Evolutionary conservation across 768 basidiomycete species (phyloP).

Genomic region (Agaricus sinodeliciosus): DNA sequence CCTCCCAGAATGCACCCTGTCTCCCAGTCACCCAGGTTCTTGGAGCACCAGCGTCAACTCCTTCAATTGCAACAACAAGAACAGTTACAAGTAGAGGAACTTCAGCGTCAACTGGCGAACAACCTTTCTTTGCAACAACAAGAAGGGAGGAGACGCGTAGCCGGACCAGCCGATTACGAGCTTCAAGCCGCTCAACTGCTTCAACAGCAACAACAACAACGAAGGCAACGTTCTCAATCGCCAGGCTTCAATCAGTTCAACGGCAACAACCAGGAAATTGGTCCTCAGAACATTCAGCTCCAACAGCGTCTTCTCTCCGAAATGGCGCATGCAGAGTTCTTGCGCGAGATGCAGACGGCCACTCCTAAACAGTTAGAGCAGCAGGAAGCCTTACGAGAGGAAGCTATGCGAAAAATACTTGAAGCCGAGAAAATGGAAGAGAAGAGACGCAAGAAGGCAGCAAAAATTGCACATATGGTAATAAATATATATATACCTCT

Average conservation of each 20-base stretch:
- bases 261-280: conserved; percentile 28
- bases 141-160: conserved; percentile 59
- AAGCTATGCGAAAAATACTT: conserved; percentile 85
- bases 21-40: conserved; percentile 74
- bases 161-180: conserved; percentile 37
- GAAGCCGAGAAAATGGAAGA: conserved; percentile 88
- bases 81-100: conserved; percentile 11
- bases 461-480: conserved; percentile 89
- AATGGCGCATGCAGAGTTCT: conserved; percentile 63
- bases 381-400: conserved; percentile 65
- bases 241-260: conserved; percentile 40
- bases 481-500: background rate
- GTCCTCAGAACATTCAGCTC: conserved; percentile 61
- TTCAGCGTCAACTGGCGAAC: conserved; percentile 11
- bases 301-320: conserved; percentile 76
- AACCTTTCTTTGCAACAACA: conserved; percentile 35
- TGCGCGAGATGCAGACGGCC: conserved; percentile 56
- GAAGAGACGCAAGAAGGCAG: conserved; percentile 71
- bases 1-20: conserved; percentile 70
- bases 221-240: conserved; percentile 39
- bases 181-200: conserved; percentile 30
- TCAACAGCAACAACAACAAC: conserved; percentile 43
- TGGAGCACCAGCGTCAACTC: conserved; percentile 69
- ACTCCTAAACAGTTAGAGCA: conserved; percentile 37
- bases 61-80: conserved; percentile 51